Percentiles rank a stretch among this genome's conserved stretches.
phyloP scores from a whole-genome alignment of 805 yeast species.

The Suhomyces sp. region DNA sequence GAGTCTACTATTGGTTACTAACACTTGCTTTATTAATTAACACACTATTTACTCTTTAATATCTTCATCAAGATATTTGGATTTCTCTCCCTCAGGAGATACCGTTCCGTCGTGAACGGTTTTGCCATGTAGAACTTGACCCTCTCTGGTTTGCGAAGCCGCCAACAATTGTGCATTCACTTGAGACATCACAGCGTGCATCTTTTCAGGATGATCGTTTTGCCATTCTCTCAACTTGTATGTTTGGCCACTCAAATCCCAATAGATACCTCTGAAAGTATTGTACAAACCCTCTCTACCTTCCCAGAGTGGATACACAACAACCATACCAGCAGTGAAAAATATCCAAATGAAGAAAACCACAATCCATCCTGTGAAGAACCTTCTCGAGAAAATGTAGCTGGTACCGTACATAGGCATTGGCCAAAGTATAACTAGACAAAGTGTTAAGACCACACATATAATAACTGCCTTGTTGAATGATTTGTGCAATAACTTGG shows the following conservation, averaged over 20 bases:
- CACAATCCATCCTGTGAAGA: slow-evolving; percentile 87
- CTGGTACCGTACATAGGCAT: slow-evolving; percentile 89
- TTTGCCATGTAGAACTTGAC: slow-evolving; percentile 25
- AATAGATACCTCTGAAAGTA: slow-evolving; percentile 72
- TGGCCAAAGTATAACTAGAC: slow-evolving; percentile 78
- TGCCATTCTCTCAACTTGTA: slow-evolving; percentile 78
- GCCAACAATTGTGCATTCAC: slow-evolving; percentile 36
- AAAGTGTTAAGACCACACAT: slow-evolving; percentile 58
- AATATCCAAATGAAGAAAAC: slow-evolving; percentile 83
- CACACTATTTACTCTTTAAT: slow-evolving; percentile 13
- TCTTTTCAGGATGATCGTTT: slow-evolving; percentile 61
- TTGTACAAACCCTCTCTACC: slow-evolving; percentile 66
- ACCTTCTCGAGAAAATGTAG: slow-evolving; percentile 69
- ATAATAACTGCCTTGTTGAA: slow-evolving; percentile 59
- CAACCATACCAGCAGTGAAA: slow-evolving; percentile 59
- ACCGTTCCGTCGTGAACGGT: slow-evolving; percentile 16
- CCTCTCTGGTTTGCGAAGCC: slow-evolving; percentile 9
- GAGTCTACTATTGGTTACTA: not conserved
- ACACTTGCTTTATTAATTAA: not conserved
- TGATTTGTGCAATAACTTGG: slow-evolving; percentile 49
- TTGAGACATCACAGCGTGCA: slow-evolving; percentile 73
- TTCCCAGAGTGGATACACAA: slow-evolving; percentile 68
- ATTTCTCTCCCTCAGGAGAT: slow-evolving; percentile 1
- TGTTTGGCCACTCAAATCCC: slow-evolving; percentile 80
- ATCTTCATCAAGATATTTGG: slow-evolving; percentile 14